phyloP scores from a whole-genome alignment of 345 rosid genomes.

The Arabis alpina region DNA sequence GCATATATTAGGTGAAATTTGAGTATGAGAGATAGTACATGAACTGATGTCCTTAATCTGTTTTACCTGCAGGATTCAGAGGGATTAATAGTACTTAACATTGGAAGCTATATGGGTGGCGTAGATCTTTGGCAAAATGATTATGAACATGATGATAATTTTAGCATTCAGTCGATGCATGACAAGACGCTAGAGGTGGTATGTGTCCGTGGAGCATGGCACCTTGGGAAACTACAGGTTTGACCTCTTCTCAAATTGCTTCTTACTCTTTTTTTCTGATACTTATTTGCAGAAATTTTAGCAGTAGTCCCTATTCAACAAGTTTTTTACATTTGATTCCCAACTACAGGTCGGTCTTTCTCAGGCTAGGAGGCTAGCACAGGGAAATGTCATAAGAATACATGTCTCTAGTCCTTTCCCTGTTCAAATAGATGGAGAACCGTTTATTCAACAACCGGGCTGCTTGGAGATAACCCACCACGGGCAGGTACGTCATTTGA shows the following conservation, averaged over 20 bases:
- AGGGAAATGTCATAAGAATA: conserved; percentile 59
- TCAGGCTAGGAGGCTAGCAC: conserved; percentile 72
- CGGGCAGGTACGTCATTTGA: conserved; percentile 54
- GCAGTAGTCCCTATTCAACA: background rate
- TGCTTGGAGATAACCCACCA: conserved; percentile 70
- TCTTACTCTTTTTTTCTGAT: conserved; percentile 1
- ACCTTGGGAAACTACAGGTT: conserved; percentile 90
- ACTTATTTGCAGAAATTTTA: background rate
- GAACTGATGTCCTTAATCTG: conserved; percentile 17
- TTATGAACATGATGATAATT: conserved; percentile 69
- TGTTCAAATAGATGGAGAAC: conserved; percentile 76
- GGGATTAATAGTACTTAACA: conserved; percentile 80
- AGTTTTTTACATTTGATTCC: background rate
- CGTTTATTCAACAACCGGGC: conserved; percentile 71
- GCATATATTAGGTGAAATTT: background rate
- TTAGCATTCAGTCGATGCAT: conserved; percentile 71
- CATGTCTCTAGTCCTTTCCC: conserved; percentile 69
- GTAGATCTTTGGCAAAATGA: conserved; percentile 92
- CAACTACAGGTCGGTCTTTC: conserved; percentile 62
- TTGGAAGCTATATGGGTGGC: conserved; percentile 94
- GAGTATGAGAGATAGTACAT: conserved; percentile 1
- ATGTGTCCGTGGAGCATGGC: conserved; percentile 85
- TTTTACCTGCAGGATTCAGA: conserved; percentile 62
- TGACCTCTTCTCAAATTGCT: background rate
- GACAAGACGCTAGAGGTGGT: conserved; percentile 83